Evolutionary conservation across 1,284 basidiomycete genomes (phyloP).

Genomic region (Polyporus tsugae): DNA sequence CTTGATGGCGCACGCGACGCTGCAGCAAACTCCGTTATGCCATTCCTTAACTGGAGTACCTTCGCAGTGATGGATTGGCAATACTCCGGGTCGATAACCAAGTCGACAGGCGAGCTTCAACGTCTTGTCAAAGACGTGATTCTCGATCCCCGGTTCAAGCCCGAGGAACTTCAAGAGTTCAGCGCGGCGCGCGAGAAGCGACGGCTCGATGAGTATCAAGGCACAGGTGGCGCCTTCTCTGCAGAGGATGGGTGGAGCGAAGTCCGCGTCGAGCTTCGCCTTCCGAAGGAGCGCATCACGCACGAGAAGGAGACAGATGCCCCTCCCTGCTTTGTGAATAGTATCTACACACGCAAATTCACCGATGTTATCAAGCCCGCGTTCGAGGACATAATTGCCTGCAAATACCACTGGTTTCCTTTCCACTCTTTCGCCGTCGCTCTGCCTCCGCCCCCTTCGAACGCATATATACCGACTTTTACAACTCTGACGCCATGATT

Average conservation of each 20-base stretch:
- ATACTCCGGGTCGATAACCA: too few relatives aligned
- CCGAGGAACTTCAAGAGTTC: conserved; percentile 30
- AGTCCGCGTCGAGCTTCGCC: conserved; percentile 21
- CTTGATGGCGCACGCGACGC: too few relatives aligned
- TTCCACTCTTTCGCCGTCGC: conserved; percentile 25
- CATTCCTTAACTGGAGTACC: too few relatives aligned
- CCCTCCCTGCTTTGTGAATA: conserved; percentile 19
- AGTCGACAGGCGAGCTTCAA: too few relatives aligned
- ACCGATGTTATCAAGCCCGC: conserved; percentile 25
- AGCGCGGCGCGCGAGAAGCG: conserved; percentile 21
- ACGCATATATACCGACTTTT: conserved; percentile 21
- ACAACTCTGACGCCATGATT: conserved; percentile 29
- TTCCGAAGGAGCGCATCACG: conserved; percentile 25
- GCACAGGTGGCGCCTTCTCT: conserved; percentile 4
- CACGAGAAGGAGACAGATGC: conserved; percentile 14
- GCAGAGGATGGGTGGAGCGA: conserved; percentile 30
- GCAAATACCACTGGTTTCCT: conserved; percentile 20
- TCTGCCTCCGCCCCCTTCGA: background rate
- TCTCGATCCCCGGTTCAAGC: conserved; percentile 26
- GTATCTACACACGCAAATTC: conserved; percentile 27
- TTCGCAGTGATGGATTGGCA: too few relatives aligned
- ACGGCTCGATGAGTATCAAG: conserved; percentile 25
- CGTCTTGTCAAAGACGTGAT: conserved; percentile 22
- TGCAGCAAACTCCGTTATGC: too few relatives aligned
- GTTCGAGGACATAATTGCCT: conserved; percentile 8